Percentiles rank a stretch among this genome's conserved stretches.
These are phyloP conservation scores for Chytriomyces hyalinus DNA, from an alignment of 192 early-diverging fungal genomes.

Conservation along the genomic window DNA sequence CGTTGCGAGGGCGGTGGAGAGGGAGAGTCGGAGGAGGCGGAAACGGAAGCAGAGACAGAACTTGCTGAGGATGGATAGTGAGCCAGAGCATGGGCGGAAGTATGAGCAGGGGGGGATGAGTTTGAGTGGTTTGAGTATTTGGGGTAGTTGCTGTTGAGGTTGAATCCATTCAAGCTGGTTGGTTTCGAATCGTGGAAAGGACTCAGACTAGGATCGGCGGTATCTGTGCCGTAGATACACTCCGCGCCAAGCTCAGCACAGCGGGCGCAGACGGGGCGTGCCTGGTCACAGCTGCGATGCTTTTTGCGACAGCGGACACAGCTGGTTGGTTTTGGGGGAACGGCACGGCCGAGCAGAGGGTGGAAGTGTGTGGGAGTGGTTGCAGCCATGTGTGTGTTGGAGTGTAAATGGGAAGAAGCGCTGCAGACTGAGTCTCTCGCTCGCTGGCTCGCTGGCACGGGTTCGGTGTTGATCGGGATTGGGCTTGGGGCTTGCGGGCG, in stretches of 20 bases:
- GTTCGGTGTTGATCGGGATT: no score
- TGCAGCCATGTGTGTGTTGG: no score
- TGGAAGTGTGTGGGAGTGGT: background rate
- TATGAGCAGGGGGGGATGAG: no score
- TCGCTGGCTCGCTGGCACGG: no score
- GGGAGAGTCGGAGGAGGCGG: background rate
- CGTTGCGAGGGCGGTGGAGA: background rate
- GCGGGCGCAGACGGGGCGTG: background rate
- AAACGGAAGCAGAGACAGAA: background rate
- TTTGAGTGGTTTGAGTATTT: no score
- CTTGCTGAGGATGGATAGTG: background rate
- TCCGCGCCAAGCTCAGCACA: background rate
- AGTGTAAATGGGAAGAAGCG: no score
- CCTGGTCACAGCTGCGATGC: background rate
- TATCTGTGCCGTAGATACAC: background rate
- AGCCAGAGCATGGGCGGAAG: background rate
- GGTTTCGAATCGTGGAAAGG: background rate
- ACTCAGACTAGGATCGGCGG: background rate
- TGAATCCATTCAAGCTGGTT: background rate
- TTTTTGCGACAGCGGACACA: background rate
- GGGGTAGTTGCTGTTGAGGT: no score
- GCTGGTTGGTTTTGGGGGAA: background rate
- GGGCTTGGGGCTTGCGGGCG: no score
- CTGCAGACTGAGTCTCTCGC: no score
- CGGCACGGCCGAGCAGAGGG: background rate